These are phyloP conservation scores for Stevia rebaudiana DNA, from an alignment of 140 eudicot species.

Conservation along the genomic window DNA sequence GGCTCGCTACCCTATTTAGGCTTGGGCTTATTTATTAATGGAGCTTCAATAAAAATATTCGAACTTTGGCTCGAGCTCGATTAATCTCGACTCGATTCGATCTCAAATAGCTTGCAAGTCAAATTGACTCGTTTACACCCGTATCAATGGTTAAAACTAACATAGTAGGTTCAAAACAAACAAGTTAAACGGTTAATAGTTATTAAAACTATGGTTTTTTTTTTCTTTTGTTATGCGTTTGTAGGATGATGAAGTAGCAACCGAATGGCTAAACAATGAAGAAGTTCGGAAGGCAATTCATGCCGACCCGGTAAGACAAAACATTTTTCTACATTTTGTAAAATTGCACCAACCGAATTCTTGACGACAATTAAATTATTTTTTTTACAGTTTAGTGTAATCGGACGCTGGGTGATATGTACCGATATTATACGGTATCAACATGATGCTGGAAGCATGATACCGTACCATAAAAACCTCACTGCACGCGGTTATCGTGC, in stretches of 20 bases:
- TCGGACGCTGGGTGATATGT: conserved; percentile 70
- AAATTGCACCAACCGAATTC: background rate
- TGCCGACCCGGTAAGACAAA: conserved; percentile 66
- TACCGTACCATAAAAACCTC: conserved; percentile 74
- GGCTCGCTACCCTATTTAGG: too few relatives aligned
- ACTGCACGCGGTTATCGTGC: conserved; percentile 69
- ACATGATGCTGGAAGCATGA: conserved; percentile 89
- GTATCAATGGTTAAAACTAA: too few relatives aligned
- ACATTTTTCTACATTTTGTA: background rate
- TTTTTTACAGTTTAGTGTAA: conserved; percentile 37
- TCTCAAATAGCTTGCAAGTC: too few relatives aligned
- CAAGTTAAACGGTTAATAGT: too few relatives aligned
- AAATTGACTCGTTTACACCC: too few relatives aligned
- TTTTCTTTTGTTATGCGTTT: too few relatives aligned
- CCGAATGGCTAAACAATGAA: conserved; percentile 74
- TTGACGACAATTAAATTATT: background rate
- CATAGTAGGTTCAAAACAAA: too few relatives aligned
- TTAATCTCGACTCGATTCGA: too few relatives aligned
- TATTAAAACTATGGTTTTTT: too few relatives aligned
- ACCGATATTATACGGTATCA: conserved; percentile 41
- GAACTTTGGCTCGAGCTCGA: too few relatives aligned
- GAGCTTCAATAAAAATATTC: too few relatives aligned
- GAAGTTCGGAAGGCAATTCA: conserved; percentile 84
- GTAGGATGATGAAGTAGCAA: conserved; percentile 74
- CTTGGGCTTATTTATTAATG: too few relatives aligned